Conservation (phyloP, 2,329 filamentous ascomycete genomes). For the Sarocladium kiliense region DNA sequence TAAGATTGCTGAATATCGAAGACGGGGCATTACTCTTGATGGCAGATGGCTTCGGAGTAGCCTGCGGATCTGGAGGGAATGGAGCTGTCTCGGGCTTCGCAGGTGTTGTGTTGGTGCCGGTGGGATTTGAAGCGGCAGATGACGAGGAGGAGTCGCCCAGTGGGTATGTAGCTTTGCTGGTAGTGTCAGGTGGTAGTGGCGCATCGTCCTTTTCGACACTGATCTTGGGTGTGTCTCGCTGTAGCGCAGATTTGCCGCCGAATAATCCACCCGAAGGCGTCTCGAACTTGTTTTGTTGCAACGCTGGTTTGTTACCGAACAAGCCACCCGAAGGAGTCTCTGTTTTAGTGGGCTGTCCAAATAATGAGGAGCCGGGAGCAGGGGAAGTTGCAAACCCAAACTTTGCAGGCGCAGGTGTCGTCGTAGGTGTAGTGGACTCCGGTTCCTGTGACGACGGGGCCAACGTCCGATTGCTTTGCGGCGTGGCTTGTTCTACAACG, state of each 20-base stretch:
- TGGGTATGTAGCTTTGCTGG: constrained; percentile 45
- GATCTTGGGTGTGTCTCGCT: constrained; percentile 26
- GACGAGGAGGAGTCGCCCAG: constrained; percentile 48
- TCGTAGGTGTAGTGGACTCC: constrained; percentile 43
- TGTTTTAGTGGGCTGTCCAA: constrained; percentile 10
- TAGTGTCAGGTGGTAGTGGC: constrained; percentile 51
- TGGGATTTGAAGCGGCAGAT: constrained; percentile 36
- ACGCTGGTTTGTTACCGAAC: background rate
- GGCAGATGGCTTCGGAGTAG: background rate
- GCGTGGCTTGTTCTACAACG: constrained; percentile 24
- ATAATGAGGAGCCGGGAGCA: constrained; percentile 25
- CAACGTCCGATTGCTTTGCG: constrained; percentile 25
- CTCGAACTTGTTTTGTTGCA: background rate
- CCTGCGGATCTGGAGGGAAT: background rate
- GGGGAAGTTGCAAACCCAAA: constrained; percentile 36
- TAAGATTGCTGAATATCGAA: background rate
- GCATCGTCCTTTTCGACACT: constrained; percentile 31
- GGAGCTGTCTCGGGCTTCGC: constrained; percentile 16
- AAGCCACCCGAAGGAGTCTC: background rate
- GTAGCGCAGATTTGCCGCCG: constrained; percentile 17
- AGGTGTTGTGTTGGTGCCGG: constrained; percentile 23
- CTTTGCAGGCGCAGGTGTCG: constrained; percentile 44
- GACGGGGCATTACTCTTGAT: background rate
- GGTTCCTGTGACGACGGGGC: background rate
- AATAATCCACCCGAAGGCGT: background rate